Evolutionary conservation across 805 yeast species (phyloP).

Genomic region (Kluyveromyces lactis): DNA sequence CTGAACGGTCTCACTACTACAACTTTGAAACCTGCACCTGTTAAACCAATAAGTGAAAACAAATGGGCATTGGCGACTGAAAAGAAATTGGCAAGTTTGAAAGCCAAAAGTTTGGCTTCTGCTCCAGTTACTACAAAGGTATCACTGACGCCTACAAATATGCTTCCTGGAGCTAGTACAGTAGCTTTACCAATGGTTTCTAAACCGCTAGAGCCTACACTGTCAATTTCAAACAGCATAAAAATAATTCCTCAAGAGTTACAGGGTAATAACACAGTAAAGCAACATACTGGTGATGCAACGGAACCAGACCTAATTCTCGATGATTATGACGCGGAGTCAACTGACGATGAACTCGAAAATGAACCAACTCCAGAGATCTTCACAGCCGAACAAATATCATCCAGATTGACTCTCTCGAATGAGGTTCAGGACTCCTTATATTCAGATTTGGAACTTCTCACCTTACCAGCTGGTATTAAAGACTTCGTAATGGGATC

Average conservation of each 20-base stretch:
- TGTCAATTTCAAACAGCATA: not conserved
- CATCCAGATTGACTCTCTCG: constrained; percentile 6
- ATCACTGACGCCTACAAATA: not conserved
- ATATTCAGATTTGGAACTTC: constrained; percentile 14
- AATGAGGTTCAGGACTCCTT: constrained; percentile 11
- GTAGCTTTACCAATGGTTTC: not conserved
- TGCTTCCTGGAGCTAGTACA: not conserved
- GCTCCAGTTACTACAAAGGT: not conserved
- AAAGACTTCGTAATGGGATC: constrained; percentile 28
- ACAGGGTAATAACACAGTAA: constrained; percentile 3
- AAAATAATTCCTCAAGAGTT: not conserved
- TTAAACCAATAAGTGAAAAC: constrained; percentile 44
- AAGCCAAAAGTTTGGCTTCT: constrained; percentile 1
- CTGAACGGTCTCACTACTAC: constrained; percentile 26
- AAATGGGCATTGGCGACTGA: constrained; percentile 51
- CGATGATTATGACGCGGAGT: constrained; percentile 18
- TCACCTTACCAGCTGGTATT: constrained; percentile 26
- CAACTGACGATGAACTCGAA: constrained; percentile 22
- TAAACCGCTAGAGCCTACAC: not conserved
- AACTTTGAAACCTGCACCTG: constrained; percentile 45
- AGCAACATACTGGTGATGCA: constrained; percentile 1
- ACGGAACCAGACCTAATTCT: constrained; percentile 4
- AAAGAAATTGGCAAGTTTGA: constrained; percentile 3
- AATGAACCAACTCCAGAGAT: constrained; percentile 11
- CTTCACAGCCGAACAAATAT: constrained; percentile 12